These are phyloP conservation scores for Ophiostoma australiae DNA, from an alignment of 2,329 filamentous ascomycete species.

Conservation along the genomic window DNA sequence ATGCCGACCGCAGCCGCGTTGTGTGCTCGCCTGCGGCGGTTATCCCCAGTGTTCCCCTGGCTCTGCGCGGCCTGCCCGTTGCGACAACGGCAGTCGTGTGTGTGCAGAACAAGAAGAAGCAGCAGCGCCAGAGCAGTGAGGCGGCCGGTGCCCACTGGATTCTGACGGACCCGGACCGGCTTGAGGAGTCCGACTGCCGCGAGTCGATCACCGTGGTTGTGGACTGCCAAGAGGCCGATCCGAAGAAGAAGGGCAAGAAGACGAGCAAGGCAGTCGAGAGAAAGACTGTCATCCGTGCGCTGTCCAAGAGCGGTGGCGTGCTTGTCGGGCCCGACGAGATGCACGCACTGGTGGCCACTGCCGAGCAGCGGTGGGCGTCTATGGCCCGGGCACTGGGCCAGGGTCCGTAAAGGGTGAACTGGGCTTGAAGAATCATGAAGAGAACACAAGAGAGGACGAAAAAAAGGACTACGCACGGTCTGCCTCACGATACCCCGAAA, in stretches of 20 bases:
- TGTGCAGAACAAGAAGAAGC: conserved; percentile 48
- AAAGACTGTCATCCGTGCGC: conserved; percentile 56
- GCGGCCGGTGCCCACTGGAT: conserved; percentile 59
- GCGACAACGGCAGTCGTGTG: conserved; percentile 77
- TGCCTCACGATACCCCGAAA: conserved; percentile 15
- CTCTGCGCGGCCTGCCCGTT: conserved; percentile 63
- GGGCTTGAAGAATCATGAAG: neutral
- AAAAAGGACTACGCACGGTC: neutral
- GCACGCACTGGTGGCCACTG: conserved; percentile 53
- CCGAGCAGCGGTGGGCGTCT: conserved; percentile 61
- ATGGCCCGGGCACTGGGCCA: conserved; percentile 41
- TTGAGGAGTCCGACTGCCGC: conserved; percentile 79
- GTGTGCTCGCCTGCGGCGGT: conserved; percentile 56
- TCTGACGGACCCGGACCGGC: conserved; percentile 78
- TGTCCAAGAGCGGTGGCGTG: conserved; percentile 81
- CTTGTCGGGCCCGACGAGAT: conserved; percentile 61
- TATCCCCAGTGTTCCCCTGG: conserved; percentile 44
- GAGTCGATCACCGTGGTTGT: conserved; percentile 81
- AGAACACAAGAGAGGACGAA: neutral
- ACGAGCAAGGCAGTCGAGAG: conserved; percentile 32
- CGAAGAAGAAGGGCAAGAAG: conserved; percentile 20
- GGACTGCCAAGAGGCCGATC: conserved; percentile 44
- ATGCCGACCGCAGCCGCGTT: conserved; percentile 72
- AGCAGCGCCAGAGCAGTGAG: conserved; percentile 37
- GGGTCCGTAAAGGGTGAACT: neutral